phyloP scores from a whole-genome alignment of 2,329 filamentous ascomycete species.

The Fusarium citri region DNA sequence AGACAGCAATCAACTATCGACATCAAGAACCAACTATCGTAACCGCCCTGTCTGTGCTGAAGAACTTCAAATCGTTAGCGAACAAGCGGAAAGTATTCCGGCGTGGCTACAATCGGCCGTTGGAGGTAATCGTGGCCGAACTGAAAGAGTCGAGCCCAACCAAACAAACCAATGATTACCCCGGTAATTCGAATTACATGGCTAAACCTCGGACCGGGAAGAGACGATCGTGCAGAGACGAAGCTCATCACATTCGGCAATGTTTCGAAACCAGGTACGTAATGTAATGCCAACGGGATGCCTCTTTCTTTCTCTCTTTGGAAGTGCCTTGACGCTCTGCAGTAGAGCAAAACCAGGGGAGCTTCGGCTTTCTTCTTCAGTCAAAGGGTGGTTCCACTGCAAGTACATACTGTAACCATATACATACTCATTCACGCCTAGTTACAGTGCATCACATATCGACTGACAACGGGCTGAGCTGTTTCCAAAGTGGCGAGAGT shows the following conservation, averaged over 20 bases:
- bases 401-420: slow-evolving; percentile 2
- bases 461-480: slow-evolving; percentile 14
- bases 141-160: neutral
- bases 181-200: slow-evolving; percentile 13
- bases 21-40: neutral
- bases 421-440: neutral
- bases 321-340: neutral
- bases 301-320: neutral
- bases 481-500: slow-evolving; percentile 24
- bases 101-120: slow-evolving; percentile 34
- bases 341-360: slow-evolving; percentile 2
- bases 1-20: neutral
- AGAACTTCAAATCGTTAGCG: slow-evolving; percentile 3
- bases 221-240: slow-evolving; percentile 4
- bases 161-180: slow-evolving; percentile 6
- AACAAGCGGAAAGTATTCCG: slow-evolving; percentile 34
- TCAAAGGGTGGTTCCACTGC: slow-evolving; percentile 22
- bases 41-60: slow-evolving; percentile 9
- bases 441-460: neutral
- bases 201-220: slow-evolving; percentile 32
- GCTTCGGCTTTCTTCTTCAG: slow-evolving; percentile 31
- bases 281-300: slow-evolving; percentile 10
- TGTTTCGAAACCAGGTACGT: slow-evolving; percentile 17
- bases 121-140: slow-evolving; percentile 11
- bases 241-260: slow-evolving; percentile 29